These are phyloP conservation scores for Decorospora gaudefroyi DNA, from an alignment of 2,329 filamentous ascomycete species.

Conservation along the genomic window DNA sequence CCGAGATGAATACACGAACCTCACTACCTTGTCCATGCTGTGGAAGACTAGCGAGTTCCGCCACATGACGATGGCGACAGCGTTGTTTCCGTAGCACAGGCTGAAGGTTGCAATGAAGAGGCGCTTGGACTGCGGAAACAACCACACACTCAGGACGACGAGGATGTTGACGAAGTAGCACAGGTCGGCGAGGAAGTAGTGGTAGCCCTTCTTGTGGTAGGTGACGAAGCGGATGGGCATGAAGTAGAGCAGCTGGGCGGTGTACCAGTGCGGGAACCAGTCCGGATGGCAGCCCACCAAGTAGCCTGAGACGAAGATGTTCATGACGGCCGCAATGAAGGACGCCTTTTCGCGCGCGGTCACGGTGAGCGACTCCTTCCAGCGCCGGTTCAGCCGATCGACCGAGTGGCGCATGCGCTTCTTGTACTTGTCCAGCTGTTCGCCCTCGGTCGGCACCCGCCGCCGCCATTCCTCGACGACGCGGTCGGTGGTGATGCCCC, in stretches of 20 bases:
- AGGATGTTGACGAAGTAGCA: constrained; percentile 98
- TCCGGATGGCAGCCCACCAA: constrained; percentile 84
- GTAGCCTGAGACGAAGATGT: constrained; percentile 96
- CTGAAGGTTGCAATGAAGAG: constrained; percentile 93
- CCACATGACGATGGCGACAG: constrained; percentile 98
- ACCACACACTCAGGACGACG: constrained; percentile 80
- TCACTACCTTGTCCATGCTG: constrained; percentile 96
- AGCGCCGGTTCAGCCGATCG: constrained; percentile 81
- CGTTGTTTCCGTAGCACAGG: constrained; percentile 93
- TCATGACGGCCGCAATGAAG: constrained; percentile 94
- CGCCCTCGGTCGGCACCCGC: constrained; percentile 82
- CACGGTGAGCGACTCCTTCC: constrained; percentile 88
- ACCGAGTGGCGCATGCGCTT: constrained; percentile 85
- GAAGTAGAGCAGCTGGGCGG: constrained; percentile 83
- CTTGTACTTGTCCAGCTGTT: constrained; percentile 89
- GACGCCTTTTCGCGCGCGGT: constrained; percentile 91
- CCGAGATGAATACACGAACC: constrained; percentile 50
- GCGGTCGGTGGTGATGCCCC: constrained; percentile 79
- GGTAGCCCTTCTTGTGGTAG: constrained; percentile 85
- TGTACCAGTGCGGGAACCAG: constrained; percentile 93
- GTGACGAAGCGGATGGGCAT: constrained; percentile 95
- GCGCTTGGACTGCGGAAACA: constrained; percentile 86
- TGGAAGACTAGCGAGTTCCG: constrained; percentile 98
- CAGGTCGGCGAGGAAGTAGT: constrained; percentile 91
- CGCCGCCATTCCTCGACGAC: constrained; percentile 93